Conservation (phyloP, 2,329 filamentous ascomycete species). For the Aspergillus tamarii region DNA sequence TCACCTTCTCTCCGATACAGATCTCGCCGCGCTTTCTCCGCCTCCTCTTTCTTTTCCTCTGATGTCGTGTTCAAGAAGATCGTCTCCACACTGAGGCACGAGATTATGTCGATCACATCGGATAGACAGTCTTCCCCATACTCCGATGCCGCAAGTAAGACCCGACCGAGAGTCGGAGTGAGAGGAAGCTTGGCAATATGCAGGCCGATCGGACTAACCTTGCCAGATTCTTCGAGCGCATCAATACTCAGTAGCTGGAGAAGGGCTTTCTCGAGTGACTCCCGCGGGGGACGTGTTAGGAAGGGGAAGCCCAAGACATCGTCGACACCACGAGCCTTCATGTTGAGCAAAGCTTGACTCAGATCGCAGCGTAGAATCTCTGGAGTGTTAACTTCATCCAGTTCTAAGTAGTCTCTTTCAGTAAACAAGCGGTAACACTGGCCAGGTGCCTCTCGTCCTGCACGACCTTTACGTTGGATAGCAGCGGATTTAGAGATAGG, state of each 20-base stretch:
- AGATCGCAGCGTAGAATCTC: conserved; percentile 92
- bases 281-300: conserved; percentile 76
- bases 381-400: conserved; percentile 76
- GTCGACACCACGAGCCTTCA: conserved; percentile 87
- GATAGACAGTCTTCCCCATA: conserved; percentile 72
- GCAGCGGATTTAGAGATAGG: conserved; percentile 92
- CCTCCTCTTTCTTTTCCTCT: conserved; percentile 63
- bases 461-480: conserved; percentile 86
- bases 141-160: conserved; percentile 76
- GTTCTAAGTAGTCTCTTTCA: conserved; percentile 68
- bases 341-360: conserved; percentile 80
- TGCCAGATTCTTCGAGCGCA: conserved; percentile 71
- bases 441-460: conserved; percentile 86
- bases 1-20: conserved; percentile 65
- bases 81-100: conserved; percentile 66
- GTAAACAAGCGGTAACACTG: conserved; percentile 92
- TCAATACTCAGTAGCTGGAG: conserved; percentile 78
- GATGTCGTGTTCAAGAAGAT: conserved; percentile 63
- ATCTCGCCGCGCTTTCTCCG: conserved; percentile 57
- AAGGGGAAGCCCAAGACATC: conserved; percentile 83
- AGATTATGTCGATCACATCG: conserved; percentile 83
- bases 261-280: conserved; percentile 79
- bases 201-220: conserved; percentile 72
- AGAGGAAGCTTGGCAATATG: conserved; percentile 84
- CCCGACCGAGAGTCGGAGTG: conserved; percentile 76